Evolutionary conservation across 106 monocot species (phyloP), one percentile per base, ranked within the genome.

Genomic region (Alisma plantagoaquatica): DNA sequence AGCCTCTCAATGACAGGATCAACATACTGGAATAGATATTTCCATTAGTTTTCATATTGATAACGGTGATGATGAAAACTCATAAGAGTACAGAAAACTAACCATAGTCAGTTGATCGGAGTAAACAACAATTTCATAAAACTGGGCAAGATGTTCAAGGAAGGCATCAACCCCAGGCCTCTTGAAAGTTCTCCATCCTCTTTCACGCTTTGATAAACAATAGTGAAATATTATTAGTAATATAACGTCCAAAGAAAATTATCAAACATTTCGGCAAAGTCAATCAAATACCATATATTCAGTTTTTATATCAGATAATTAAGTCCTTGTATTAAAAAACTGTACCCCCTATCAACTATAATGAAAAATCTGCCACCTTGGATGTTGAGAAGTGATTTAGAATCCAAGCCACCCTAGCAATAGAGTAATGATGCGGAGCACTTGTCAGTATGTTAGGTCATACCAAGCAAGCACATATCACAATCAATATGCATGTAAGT

Each of bases 121-220:
- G 59, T 85, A 98, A 8, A 98, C 77, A 41, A 98, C 96, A 60
- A 98, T 79, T 69, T 98, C 96, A 74, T 90, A 98, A 23, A 90
- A 90, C 65, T 98, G 81, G 24, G 82, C 81, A 53, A 98, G 75
- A 67, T 84, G 96, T 51, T 98, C 96, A 48, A 98, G 61, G 49
- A 98, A 98, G 51, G 75, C 89, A 62, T 98, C 96, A 63, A 84
- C 89, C 38, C 96, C 96, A 18, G 96, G 89, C 53, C 89, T 82
- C 69, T 98, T 98, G 53, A 98, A 89, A 42, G 96, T 98, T 49
- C 76, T 78, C 96, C 96, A 98, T 31, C 96, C 96, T 67, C 96
- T 81, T 3, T 98, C 96, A 66, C 96, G 84, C 96, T 98, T 60
- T 45, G 48, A 28, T 64, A 49, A 60, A 43, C 27, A 58, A n/a